Base-by-base conservation (phyloP, 345 rosid genomes). In the Nasturtium officinale region DNA sequence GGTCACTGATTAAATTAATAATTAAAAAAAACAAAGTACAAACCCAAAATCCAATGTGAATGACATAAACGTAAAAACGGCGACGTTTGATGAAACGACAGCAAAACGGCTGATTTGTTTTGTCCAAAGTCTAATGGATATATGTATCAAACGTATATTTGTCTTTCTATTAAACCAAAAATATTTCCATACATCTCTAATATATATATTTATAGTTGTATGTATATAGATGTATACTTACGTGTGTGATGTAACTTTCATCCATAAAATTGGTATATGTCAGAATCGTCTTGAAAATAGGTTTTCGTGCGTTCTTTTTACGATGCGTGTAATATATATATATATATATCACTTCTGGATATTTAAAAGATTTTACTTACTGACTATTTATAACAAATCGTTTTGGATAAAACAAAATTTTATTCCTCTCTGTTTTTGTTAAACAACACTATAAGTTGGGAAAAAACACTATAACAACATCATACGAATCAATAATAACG, bases 191-290 rank as follows among this genome's bases (percentile, higher is more conserved):
- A 32, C 16, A 67, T 12, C 33, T 11, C 37, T 21, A 37, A 75
- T 9, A 52, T 18, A 40, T 11, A 25, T 15, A n/a, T n/a, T n/a
- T n/a, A n/a, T n/a, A n/a, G n/a, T n/a, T 48, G 23, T 33, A 73
- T 62, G 26, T 45, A 54, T 20, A 38, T 11, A 21, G 51, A 61
- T 54, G 56, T 47, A 45, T 69, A 62, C 71, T 71, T 76, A 76
- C 79, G 79, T 71, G 67, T 64, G 76, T 77, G 75, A 77, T 77
- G 80, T 77, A 71, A 70, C 76, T 77, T 77, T 77, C 80, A 64
- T 77, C 80, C 76, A 77, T 32, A 58, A 71, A 65, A 71, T 65
- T 77, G 80, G 80, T 56, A 57, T 71, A 65, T 77, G 76, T 71
- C 80, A 77, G 80, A 77, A 48, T 77, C 70, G 45, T 57, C 76